Percentiles rank a stretch among this genome's conserved stretches.
These are phyloP conservation scores for Mercurialis annua DNA, from an alignment of 345 rosid species.

Conservation along the genomic window DNA sequence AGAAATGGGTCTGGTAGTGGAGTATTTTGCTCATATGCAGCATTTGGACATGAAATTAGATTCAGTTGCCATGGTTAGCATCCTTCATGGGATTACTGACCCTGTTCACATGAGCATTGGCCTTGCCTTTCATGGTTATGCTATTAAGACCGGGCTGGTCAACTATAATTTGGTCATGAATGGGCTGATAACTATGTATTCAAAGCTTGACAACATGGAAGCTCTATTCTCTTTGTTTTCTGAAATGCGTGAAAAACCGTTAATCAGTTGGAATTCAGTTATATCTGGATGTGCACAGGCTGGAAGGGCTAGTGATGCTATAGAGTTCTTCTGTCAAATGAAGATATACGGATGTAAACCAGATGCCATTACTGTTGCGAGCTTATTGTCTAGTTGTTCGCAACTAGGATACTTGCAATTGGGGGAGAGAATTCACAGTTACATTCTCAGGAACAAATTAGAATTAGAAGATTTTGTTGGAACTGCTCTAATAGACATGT, in stretches of 20 bases:
- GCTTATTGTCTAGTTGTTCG: conserved; percentile 66
- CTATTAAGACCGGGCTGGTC: conserved; percentile 55
- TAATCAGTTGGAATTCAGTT: conserved; percentile 78
- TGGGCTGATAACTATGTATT: conserved; percentile 77
- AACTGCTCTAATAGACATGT: conserved; percentile 85
- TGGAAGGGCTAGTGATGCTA: conserved; percentile 51
- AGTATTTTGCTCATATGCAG: conserved; percentile 44
- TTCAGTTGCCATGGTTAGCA: conserved; percentile 68
- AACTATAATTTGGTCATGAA: conserved; percentile 46
- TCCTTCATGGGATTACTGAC: conserved; percentile 56
- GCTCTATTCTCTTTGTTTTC: conserved; percentile 48
- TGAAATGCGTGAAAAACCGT: conserved; percentile 43
- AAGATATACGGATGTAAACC: conserved; percentile 42
- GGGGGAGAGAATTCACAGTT: conserved; percentile 61
- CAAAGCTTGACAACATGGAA: conserved; percentile 48
- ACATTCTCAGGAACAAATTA: conserved; percentile 47
- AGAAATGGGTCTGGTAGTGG: conserved; percentile 36
- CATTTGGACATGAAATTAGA: conserved; percentile 51
- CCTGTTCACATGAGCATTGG: conserved; percentile 39
- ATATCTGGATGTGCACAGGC: conserved; percentile 75
- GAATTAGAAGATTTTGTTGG: conserved; percentile 60
- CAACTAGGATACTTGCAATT: conserved; percentile 56
- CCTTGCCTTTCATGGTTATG: conserved; percentile 56
- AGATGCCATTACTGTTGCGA: conserved; percentile 61
- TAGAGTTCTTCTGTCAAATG: conserved; percentile 57